Evolutionary conservation across 306 rosid genomes (phyloP), one percentile per base, ranked within the genome.

Genomic region (Quercus engelmannii): DNA sequence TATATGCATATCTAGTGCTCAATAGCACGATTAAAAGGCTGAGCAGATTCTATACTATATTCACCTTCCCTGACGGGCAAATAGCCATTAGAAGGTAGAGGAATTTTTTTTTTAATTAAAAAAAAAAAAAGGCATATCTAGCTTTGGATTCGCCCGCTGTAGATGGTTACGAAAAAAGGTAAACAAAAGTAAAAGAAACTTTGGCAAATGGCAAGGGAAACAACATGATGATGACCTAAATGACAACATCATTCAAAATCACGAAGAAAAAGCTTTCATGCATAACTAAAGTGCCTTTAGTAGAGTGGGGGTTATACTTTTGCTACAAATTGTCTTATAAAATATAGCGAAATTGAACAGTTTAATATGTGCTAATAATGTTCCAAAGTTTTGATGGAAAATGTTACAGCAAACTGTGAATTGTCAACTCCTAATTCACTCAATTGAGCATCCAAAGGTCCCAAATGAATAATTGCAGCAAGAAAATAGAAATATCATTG

Each of bases 161-260:
- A 55, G 76, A 70, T 69, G 63, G 15, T 71, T 5, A 4, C 67
- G 59, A 58, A 80, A 78, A 75, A 79, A 54, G 10, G 26, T 52
- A 62, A 20, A 59, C 10, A 35, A 84, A 81, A 84, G 87, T 30
- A 74, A 84, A 79, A 83, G 71, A 69, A 76, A 78, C 79, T 84
- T 41, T 87, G 84, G 81, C 90, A 59, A 21, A 25, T 85, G 84
- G 81, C 90, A 59, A 15, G 26, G 43, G 82, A 74, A 88, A 46
- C 74, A 77, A 72, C 74, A 77, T 83, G 77, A 88, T 70, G 81
- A 77, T 65, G 71, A 71, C 83, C 83, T 75, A 78, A 59, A 75
- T 82, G 91, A 88, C 89, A 88, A 65, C 87, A 90, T 84, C 78
- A 87, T 84, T 79, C 72, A 74, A 71, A 57, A 69, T 73, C 43